Conservation (phyloP, 2,329 filamentous ascomycete genomes). For the Metarhizium humberi region DNA sequence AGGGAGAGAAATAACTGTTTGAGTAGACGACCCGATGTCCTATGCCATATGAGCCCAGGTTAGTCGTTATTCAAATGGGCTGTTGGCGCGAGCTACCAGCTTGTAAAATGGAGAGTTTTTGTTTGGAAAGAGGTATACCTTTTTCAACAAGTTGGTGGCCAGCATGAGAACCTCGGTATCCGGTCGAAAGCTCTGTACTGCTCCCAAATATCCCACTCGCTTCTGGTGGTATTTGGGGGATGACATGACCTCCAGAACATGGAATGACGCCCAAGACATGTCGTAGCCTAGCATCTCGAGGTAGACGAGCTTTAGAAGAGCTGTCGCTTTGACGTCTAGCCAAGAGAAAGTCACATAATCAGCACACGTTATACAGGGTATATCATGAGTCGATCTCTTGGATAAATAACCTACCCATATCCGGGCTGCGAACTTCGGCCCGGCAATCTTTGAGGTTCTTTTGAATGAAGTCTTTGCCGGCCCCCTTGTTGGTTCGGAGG, state of each 20-base stretch:
- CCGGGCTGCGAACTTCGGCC: constrained; percentile 80
- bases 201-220: constrained; percentile 86
- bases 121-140: constrained; percentile 38
- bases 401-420: constrained; percentile 62
- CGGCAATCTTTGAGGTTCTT: constrained; percentile 92
- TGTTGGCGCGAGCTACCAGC: too few relatives aligned
- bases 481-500: constrained; percentile 88
- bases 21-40: constrained; percentile 66
- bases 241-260: constrained; percentile 98
- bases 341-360: background rate
- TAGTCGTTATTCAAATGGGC: background rate
- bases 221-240: constrained; percentile 92
- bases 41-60: background rate
- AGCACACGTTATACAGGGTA: constrained; percentile 1
- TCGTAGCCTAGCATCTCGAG: constrained; percentile 98
- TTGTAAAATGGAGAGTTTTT: background rate
- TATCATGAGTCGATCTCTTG: background rate
- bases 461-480: constrained; percentile 91
- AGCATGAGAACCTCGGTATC: constrained; percentile 98
- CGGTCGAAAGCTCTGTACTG: constrained; percentile 89
- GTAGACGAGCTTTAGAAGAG: constrained; percentile 90
- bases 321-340: constrained; percentile 87
- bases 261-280: constrained; percentile 99
- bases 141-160: constrained; percentile 92
- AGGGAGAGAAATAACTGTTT: constrained; percentile 74